These are phyloP conservation scores for Epithele typhae DNA, from an alignment of 768 basidiomycete genomes.

Conservation along the genomic window DNA sequence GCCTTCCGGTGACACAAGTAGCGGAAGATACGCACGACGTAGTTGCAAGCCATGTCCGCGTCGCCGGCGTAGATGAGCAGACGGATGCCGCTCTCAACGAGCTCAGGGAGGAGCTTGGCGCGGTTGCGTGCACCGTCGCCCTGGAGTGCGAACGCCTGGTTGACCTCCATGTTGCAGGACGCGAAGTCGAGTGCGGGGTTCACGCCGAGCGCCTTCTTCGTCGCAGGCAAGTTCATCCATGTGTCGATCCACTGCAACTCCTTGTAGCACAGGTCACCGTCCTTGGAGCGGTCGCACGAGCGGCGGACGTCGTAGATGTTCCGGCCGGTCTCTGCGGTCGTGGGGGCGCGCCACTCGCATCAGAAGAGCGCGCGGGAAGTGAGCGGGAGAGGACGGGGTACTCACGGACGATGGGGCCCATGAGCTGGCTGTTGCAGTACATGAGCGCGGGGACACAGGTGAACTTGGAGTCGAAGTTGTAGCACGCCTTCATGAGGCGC, in stretches of 20 bases:
- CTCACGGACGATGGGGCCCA: constrained; percentile 67
- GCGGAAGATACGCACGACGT: constrained; percentile 41
- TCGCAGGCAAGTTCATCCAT: constrained; percentile 75
- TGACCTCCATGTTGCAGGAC: constrained; percentile 76
- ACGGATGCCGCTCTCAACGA: constrained; percentile 79
- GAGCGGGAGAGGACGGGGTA: constrained; percentile 2
- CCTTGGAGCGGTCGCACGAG: constrained; percentile 49
- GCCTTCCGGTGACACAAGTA: not conserved
- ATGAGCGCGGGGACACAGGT: constrained; percentile 56
- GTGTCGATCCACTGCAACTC: constrained; percentile 86
- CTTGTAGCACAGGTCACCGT: constrained; percentile 71
- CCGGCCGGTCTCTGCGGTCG: constrained; percentile 15
- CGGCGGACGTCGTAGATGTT: constrained; percentile 88
- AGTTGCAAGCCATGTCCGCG: constrained; percentile 92
- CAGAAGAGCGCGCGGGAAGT: not conserved
- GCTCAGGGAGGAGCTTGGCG: constrained; percentile 69
- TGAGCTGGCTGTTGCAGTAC: constrained; percentile 78
- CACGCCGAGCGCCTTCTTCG: constrained; percentile 80
- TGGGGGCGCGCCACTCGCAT: no score
- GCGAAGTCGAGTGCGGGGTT: constrained; percentile 54
- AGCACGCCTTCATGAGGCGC: constrained; percentile 48
- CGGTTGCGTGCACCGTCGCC: constrained; percentile 88
- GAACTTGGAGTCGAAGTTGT: constrained; percentile 37
- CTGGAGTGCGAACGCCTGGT: constrained; percentile 73
- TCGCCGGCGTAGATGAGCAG: constrained; percentile 89